These are phyloP conservation scores for Pythium volutum DNA, from an alignment of 352 stramenopile genomes.

Conservation along the genomic window DNA sequence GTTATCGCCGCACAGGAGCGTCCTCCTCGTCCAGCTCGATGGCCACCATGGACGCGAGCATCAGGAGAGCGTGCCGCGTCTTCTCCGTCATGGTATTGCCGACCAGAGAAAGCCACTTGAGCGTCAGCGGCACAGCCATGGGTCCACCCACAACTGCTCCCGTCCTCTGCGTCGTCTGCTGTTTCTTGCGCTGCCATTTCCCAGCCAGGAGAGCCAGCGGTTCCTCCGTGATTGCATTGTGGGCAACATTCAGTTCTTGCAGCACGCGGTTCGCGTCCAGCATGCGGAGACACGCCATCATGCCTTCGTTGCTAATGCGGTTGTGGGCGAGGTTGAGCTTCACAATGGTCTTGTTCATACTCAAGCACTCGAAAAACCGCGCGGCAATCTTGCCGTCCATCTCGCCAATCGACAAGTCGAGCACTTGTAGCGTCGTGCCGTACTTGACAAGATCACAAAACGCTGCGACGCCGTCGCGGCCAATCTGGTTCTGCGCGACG, in stretches of 20 bases:
- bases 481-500: conserved; percentile 62
- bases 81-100: conserved; percentile 63
- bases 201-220: conserved; percentile 42
- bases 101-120: conserved; percentile 57
- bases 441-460: conserved; percentile 60
- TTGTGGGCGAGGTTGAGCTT: conserved; percentile 65
- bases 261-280: conserved; percentile 55
- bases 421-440: conserved; percentile 39
- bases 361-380: conserved; percentile 66
- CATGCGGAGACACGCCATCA: conserved; percentile 55
- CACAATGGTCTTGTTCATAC: conserved; percentile 49
- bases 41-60: conserved; percentile 30
- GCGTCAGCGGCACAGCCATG: conserved; percentile 11
- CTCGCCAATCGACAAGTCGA: conserved; percentile 62
- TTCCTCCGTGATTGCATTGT: conserved; percentile 78
- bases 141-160: neutral
- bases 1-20: conserved; percentile 17
- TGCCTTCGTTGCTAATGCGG: conserved; percentile 66
- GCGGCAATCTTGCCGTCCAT: conserved; percentile 55
- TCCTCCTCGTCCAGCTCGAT: conserved; percentile 47
- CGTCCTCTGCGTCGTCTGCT: neutral
- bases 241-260: conserved; percentile 63
- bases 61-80: conserved; percentile 32
- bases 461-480: conserved; percentile 42
- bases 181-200: conserved; percentile 28